Evolutionary conservation across 345 rosid species (phyloP).

Genomic region (Physaria fendleri): DNA sequence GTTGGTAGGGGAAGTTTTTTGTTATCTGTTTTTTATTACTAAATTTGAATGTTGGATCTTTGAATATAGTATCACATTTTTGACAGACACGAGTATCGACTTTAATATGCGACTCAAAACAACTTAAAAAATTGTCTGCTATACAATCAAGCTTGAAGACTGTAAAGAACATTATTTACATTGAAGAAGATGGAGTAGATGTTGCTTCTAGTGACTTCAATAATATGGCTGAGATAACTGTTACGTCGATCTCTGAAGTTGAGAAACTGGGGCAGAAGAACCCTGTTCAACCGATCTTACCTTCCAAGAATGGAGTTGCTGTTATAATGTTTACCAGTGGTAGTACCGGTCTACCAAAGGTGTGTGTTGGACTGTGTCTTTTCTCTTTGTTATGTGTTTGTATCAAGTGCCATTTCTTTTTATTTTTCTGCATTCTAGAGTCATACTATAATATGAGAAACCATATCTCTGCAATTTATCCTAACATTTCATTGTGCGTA

Average conservation of each 20-base stretch:
- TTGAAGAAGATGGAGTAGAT: slow-evolving; percentile 50
- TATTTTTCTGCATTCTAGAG: not conserved
- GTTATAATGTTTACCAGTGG: slow-evolving; percentile 96
- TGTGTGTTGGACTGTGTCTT: slow-evolving; percentile 29
- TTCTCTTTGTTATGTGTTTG: not conserved
- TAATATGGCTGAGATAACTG: slow-evolving; percentile 38
- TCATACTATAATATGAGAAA: not conserved
- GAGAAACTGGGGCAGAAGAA: slow-evolving; percentile 59
- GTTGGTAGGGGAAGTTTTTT: slow-evolving; percentile 25
- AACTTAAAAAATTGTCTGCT: slow-evolving; percentile 58
- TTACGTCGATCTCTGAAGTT: slow-evolving; percentile 66
- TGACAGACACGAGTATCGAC: slow-evolving; percentile 81
- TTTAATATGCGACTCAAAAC: slow-evolving; percentile 72
- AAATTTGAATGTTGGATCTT: not conserved
- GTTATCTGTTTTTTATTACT: not conserved
- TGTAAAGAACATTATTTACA: slow-evolving; percentile 62
- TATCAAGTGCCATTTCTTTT: not conserved
- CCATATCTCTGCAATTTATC: not conserved
- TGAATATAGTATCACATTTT: slow-evolving; percentile 1
- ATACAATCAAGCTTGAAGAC: slow-evolving; percentile 47
- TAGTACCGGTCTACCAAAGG: slow-evolving; percentile 94
- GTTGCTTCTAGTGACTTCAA: slow-evolving; percentile 32
- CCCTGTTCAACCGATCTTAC: slow-evolving; percentile 50
- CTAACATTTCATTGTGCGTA: slow-evolving; percentile 24
- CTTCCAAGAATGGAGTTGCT: slow-evolving; percentile 63